Evolutionary conservation across 2,329 filamentous ascomycete species (phyloP), one percentile per base, ranked within the genome.

Genomic region (Sporothrix brunneoviolacea): DNA sequence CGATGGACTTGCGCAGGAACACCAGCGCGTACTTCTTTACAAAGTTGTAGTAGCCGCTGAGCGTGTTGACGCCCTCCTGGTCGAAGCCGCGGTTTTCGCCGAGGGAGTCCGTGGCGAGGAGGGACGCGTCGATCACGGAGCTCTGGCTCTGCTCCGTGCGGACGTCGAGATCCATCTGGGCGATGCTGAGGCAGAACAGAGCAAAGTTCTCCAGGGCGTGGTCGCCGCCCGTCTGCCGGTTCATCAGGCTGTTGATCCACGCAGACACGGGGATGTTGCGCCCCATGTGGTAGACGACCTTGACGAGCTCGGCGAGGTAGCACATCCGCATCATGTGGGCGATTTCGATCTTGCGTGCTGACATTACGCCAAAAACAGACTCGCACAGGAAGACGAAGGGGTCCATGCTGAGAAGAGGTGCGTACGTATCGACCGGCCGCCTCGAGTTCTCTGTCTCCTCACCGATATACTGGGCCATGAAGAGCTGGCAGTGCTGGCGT

Each of bases 231-330:
- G 19, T 28, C 24, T 70, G 65, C 15, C 68, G 65, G 50, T 68
- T 68, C 49, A 68, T 61, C 47, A 79, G 67, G 38, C 66, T 66
- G 22, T 69, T 66, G 10, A 77, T 61, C 73, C 76, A 83, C 48
- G 65, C 68, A 6, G 70, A 66, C 4, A 69, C 63, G 0, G 76
- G 70, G 41, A 80, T 74, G 60, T 79, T 80, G 43, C 72, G 73
- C 21, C 73, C 72, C 64, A 82, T 73, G 59, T 79, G 73, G 54
- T 74, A 75, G 15, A 89, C 76, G 6, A 90, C 83, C 68, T 95
- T 94, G 53, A 94, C 82, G 51, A 98, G 82, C 67, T 98, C 93
- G 3, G 88, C 88, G 50, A 95, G 76, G 63, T 95, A 96, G 68
- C 90, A 96, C 40, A 97, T 72, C 33, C 86, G 83, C 44, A 97